Evolutionary conservation across 2,329 filamentous ascomycete genomes (phyloP), one percentile per base, ranked within the genome.

Genomic region (Sphaceloma murrayae): DNA sequence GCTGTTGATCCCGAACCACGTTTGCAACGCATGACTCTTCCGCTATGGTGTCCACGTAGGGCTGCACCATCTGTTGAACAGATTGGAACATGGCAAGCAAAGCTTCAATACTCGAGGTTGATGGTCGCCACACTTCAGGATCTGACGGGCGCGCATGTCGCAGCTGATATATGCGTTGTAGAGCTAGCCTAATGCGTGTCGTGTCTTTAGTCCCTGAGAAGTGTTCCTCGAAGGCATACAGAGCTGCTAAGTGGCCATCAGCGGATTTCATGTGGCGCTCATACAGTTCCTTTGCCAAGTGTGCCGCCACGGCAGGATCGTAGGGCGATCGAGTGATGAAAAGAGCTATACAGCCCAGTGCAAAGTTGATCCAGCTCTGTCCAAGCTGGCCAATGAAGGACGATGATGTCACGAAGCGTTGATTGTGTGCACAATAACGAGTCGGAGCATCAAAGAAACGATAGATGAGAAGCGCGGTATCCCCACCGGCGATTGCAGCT

Each of bases 271-370:
- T 8, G n/a, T 34, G 30, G 11, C 42, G 67, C 13, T 67, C 58
- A 56, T 81, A 72, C 16, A 75, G 65, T 44, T 72, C 62, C 14
- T 77, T 74, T 53, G 86, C 80, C 13, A 94, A 73, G 43, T 69
- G 16, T 8, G 30, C 21, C 2, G 7, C 11, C 24, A 78, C 59
- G 2, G 77, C 78, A 1, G 91, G 91, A 60, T 98, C 91, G 55
- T 89, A 91, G 3, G 83, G 74, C 52, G 81, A 80, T 60, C 94
- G 82, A 0, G 93, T 88, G 2, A 96, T 78, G 56, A 89, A 95
- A 2, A 95, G 70, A 49, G 75, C 75, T 36, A 96, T 69, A 29
- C 81, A 76, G 11, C 80, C 80, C 14, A 88, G 63, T 1, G 85
- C 81, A 48, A 94, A 78, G 40, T 82, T 72, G 19, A 87, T 71